phyloP scores from a whole-genome alignment of 257 asterid genomes.

The Solanum commersonii region DNA sequence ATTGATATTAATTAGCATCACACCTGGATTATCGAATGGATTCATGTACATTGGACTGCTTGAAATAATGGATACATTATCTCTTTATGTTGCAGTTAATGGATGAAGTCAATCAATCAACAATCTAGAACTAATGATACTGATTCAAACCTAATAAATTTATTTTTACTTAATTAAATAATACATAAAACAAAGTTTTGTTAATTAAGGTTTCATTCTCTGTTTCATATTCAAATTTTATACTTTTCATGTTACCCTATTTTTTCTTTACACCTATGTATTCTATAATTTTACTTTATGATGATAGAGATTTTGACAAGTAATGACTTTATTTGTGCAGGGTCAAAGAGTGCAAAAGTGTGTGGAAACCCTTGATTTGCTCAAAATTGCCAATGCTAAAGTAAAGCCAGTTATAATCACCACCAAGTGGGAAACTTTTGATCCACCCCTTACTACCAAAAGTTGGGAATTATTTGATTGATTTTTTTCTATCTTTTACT shows the following conservation, averaged over 20 bases:
- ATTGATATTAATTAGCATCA: too few relatives aligned
- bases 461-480: constrained; percentile 53
- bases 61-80: too few relatives aligned
- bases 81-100: too few relatives aligned
- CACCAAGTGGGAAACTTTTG: constrained; percentile 39
- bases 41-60: too few relatives aligned
- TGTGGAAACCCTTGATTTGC: constrained; percentile 52
- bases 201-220: background rate
- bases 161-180: background rate
- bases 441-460: constrained; percentile 16
- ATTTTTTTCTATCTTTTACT: background rate
- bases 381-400: constrained; percentile 37
- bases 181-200: background rate
- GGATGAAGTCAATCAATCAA: too few relatives aligned
- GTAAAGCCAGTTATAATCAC: constrained; percentile 21
- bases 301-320: background rate
- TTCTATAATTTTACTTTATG: background rate
- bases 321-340: constrained; percentile 10
- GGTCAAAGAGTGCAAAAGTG: constrained; percentile 52
- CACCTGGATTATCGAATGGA: too few relatives aligned
- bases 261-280: background rate
- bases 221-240: background rate
- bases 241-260: background rate
- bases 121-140: too few relatives aligned
- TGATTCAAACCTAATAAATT: too few relatives aligned